Evolutionary conservation across 345 rosid species (phyloP).

Genomic region (Salix purpurea): DNA sequence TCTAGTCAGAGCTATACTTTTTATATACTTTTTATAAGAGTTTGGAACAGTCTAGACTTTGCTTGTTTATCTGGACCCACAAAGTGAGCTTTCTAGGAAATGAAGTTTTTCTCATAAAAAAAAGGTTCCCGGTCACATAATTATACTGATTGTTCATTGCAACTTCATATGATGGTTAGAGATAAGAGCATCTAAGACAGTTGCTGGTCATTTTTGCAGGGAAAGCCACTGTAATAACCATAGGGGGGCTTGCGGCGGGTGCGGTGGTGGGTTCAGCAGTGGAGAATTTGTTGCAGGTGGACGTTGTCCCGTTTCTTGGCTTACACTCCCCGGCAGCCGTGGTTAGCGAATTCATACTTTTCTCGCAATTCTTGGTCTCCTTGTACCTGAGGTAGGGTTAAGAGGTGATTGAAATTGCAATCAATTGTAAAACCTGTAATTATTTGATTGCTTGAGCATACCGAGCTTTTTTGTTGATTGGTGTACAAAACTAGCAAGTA

Average conservation of each 20-base stretch:
- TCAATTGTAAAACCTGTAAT: constrained; percentile 37
- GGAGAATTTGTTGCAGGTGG: constrained; percentile 95
- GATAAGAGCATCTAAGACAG: background rate
- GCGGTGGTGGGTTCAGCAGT: constrained; percentile 89
- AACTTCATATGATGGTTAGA: background rate
- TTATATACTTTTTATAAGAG: too few relatives aligned
- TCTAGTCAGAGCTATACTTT: too few relatives aligned
- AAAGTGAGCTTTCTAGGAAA: too few relatives aligned
- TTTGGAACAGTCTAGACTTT: accelerated
- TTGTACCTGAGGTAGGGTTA: constrained; percentile 61
- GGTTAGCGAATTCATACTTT: constrained; percentile 75
- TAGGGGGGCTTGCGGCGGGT: constrained; percentile 93
- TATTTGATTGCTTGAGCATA: constrained; percentile 44
- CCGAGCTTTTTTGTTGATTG: constrained; percentile 36
- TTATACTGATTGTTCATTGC: background rate
- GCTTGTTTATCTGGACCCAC: too few relatives aligned
- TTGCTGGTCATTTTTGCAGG: constrained; percentile 39
- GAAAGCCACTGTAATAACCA: constrained; percentile 73
- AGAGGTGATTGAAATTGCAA: constrained; percentile 13
- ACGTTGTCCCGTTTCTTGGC: constrained; percentile 81
- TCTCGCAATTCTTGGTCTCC: constrained; percentile 82
- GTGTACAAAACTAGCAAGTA: constrained; percentile 48
- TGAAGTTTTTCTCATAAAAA: too few relatives aligned
- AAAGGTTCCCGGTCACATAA: too few relatives aligned
- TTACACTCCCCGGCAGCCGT: constrained; percentile 79